Percentiles rank a stretch among this genome's conserved stretches.
phyloP scores from a whole-genome alignment of 2,329 filamentous ascomycete genomes.

The Diaporthe ampelina region DNA sequence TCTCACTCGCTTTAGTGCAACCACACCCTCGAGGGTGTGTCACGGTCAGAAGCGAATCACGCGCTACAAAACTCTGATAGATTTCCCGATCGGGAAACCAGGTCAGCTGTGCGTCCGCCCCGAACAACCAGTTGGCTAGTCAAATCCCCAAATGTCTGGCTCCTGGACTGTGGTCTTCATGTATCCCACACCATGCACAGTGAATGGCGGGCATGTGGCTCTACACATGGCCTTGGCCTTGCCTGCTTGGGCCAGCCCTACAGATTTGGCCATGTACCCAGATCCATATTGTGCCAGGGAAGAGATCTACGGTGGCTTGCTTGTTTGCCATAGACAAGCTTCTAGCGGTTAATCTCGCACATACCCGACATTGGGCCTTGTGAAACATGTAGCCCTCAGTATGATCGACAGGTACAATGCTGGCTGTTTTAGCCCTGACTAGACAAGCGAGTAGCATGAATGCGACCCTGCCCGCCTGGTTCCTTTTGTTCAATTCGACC shows the following conservation, averaged over 20 bases:
- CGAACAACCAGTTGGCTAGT: not conserved
- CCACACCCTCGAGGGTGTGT: not conserved
- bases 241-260: not conserved
- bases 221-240: too few species aligned
- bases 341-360: conserved; percentile 20
- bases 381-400: conserved; percentile 20
- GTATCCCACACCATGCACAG: not conserved
- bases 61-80: not conserved
- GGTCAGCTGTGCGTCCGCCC: not conserved
- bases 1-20: not conserved
- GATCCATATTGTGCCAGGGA: not conserved
- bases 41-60: conserved; percentile 4
- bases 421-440: conserved; percentile 30
- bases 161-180: not conserved
- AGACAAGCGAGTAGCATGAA: not conserved
- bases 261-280: not conserved
- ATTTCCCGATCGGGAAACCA: not conserved
- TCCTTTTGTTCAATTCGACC: not conserved
- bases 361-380: conserved; percentile 4
- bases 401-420: conserved; percentile 26
- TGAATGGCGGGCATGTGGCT: too few species aligned
- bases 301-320: conserved; percentile 28
- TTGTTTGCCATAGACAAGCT: conserved; percentile 18
- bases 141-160: too few species aligned
- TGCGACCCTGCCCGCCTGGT: not conserved